phyloP scores from a whole-genome alignment of 140 eudicot genomes.

The Oenanthe javanica region DNA sequence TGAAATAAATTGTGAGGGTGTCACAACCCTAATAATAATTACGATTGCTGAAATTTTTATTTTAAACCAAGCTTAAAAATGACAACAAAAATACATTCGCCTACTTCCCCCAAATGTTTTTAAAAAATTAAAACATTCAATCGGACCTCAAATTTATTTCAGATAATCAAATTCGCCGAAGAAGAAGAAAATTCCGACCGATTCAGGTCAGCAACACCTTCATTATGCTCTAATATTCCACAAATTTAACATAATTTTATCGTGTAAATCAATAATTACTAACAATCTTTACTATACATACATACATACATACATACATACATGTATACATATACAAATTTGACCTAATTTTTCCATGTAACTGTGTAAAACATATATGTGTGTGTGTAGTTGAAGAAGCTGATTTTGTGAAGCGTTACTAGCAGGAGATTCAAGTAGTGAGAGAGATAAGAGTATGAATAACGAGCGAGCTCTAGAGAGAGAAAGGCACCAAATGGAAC shows the following conservation, averaged over 20 bases:
- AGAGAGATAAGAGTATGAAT: conserved; percentile 29
- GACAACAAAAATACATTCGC: too few relatives aligned
- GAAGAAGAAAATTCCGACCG: neutral
- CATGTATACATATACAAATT: neutral
- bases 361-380: neutral
- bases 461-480: conserved; percentile 47
- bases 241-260: neutral
- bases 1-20: too few relatives aligned
- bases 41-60: too few relatives aligned
- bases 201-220: neutral
- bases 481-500: conserved; percentile 67
- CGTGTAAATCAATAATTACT: neutral
- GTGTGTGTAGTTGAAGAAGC: neutral
- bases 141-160: neutral
- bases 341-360: neutral
- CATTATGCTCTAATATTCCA: neutral
- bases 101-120: neutral
- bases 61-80: too few relatives aligned
- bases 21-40: too few relatives aligned
- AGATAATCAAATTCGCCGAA: neutral
- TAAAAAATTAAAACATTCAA: neutral
- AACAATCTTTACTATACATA: neutral
- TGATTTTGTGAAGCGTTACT: neutral
- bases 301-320: too few relatives aligned
- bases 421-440: neutral